Percentiles rank a stretch among this genome's conserved stretches.
phyloP scores from a whole-genome alignment of 129 eudicot species.

The Sambucus nigra region DNA sequence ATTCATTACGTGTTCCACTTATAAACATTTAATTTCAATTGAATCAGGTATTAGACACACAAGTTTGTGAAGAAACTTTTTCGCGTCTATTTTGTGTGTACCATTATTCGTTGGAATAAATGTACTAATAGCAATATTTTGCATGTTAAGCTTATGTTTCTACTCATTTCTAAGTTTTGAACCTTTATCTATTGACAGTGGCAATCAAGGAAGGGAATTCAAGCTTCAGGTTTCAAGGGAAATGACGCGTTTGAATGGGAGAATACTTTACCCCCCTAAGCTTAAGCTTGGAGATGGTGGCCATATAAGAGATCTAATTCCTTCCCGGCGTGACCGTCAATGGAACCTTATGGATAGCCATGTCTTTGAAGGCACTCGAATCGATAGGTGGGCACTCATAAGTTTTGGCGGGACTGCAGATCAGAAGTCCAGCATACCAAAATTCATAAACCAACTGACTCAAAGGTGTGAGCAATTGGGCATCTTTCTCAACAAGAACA shows the following conservation, averaged over 20 bases:
- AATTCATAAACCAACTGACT: constrained; percentile 52
- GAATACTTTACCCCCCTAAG: constrained; percentile 88
- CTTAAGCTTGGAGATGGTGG: constrained; percentile 87
- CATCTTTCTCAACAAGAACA: constrained; percentile 63
- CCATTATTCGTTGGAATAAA: no score
- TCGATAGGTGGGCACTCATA: constrained; percentile 76
- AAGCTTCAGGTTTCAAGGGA: constrained; percentile 55
- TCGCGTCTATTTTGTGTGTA: no score
- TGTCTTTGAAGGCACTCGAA: constrained; percentile 78
- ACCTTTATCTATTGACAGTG: constrained; percentile 31
- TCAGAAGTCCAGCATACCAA: constrained; percentile 52
- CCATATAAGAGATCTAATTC: constrained; percentile 50
- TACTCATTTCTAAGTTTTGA: background rate
- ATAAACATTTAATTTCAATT: no score
- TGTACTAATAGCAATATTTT: background rate
- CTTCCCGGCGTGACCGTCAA: constrained; percentile 75
- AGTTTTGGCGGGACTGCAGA: constrained; percentile 78
- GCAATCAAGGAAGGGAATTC: constrained; percentile 57
- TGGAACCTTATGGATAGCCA: constrained; percentile 94
- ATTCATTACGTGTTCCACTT: no score
- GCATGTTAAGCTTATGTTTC: background rate
- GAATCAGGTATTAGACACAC: no score
- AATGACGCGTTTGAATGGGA: constrained; percentile 72
- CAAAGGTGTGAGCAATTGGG: constrained; percentile 82
- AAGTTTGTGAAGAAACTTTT: background rate